A percentile compares a stretch with the other conserved stretches of the same genome.
Evolutionary conservation across 2,329 filamentous ascomycete genomes (phyloP).

Genomic region (Diaporthe vexans): DNA sequence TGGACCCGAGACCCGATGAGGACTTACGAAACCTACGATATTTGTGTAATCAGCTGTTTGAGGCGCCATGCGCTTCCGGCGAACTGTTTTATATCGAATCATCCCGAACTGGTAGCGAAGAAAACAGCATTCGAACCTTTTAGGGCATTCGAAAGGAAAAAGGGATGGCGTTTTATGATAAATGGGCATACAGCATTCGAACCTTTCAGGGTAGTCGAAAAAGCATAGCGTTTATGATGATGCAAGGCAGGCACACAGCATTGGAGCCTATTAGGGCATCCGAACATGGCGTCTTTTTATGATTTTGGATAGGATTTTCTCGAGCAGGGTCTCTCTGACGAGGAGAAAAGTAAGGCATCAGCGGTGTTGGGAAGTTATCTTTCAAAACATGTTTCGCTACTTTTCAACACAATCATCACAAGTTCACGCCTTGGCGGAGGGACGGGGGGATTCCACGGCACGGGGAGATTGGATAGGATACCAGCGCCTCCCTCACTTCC

Average conservation of each 20-base stretch:
- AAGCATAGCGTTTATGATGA: neutral
- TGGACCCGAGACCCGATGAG: neutral
- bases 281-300: slow-evolving; percentile 4
- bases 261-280: slow-evolving; percentile 23
- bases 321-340: neutral
- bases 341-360: slow-evolving; percentile 9
- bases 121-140: slow-evolving; percentile 31
- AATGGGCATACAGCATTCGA: slow-evolving; percentile 9
- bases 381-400: neutral
- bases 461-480: slow-evolving; percentile 7
- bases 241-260: neutral
- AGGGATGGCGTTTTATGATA: slow-evolving; percentile 7
- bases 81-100: slow-evolving; percentile 7
- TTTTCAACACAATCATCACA: neutral
- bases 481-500: slow-evolving; percentile 12
- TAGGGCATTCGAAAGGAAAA: slow-evolving; percentile 25
- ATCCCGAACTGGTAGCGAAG: slow-evolving; percentile 26
- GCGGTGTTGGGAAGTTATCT: slow-evolving; percentile 11
- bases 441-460: neutral
- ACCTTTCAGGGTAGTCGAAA: slow-evolving; percentile 27
- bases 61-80: neutral
- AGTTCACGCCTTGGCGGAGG: neutral
- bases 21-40: neutral
- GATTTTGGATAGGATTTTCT: neutral
- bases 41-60: neutral